Percentiles rank a stretch among this genome's conserved stretches.
These are phyloP conservation scores for Smittium culicis DNA, from an alignment of 371 early-diverging fungal genomes.

Conservation along the genomic window DNA sequence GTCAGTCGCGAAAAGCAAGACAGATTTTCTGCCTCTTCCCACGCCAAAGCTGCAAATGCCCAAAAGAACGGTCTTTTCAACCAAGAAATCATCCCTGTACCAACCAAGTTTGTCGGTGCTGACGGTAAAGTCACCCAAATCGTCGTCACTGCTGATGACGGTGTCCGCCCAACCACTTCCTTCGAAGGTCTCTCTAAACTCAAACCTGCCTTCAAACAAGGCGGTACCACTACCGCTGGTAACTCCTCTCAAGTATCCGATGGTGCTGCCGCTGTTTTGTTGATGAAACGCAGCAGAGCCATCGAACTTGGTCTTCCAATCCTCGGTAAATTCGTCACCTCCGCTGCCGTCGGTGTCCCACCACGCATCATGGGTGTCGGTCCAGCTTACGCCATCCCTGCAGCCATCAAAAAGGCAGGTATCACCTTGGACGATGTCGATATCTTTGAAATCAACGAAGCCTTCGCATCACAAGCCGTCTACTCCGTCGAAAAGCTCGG, in stretches of 20 bases:
- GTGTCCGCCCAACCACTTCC: slow-evolving; percentile 73
- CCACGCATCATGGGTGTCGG: slow-evolving; percentile 94
- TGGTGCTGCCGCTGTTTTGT: slow-evolving; percentile 92
- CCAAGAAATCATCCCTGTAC: slow-evolving; percentile 85
- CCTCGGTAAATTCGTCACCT: slow-evolving; percentile 77
- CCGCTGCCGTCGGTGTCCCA: slow-evolving; percentile 84
- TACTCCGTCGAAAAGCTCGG: slow-evolving; percentile 79
- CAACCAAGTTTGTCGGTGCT: slow-evolving; percentile 54
- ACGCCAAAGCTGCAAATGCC: slow-evolving; percentile 43
- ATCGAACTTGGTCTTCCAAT: slow-evolving; percentile 73
- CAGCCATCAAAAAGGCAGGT: slow-evolving; percentile 68
- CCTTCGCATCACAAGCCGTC: slow-evolving; percentile 94
- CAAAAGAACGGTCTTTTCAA: slow-evolving; percentile 82
- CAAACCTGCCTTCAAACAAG: slow-evolving; percentile 75
- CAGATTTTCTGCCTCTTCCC: slow-evolving; percentile 69
- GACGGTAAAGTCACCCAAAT: slow-evolving; percentile 52
- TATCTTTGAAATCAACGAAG: slow-evolving; percentile 86
- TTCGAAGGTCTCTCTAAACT: slow-evolving; percentile 71
- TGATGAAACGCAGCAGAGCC: slow-evolving; percentile 89
- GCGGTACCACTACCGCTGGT: slow-evolving; percentile 90
- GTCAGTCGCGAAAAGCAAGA: slow-evolving; percentile 76
- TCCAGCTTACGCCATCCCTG: slow-evolving; percentile 87
- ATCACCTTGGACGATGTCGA: slow-evolving; percentile 65
- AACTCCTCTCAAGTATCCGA: slow-evolving; percentile 97
- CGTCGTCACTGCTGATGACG: slow-evolving; percentile 72